These are phyloP conservation scores for Ascocoryne sarcoides DNA, from an alignment of 2,329 filamentous ascomycete species.

Conservation along the genomic window DNA sequence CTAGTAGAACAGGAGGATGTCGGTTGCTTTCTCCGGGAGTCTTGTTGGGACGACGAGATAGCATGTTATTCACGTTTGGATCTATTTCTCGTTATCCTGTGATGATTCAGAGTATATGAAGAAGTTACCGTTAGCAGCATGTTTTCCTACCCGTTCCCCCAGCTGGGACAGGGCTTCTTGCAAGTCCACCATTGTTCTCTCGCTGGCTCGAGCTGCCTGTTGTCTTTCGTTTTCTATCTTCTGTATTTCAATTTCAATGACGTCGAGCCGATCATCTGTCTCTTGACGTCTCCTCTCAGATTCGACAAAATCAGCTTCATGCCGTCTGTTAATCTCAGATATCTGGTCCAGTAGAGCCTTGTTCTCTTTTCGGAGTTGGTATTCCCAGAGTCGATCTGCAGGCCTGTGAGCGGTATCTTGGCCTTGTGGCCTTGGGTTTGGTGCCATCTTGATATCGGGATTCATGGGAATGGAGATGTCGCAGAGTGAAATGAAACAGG, in stretches of 20 bases:
- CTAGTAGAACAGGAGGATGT: neutral
- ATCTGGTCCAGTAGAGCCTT: constrained; percentile 14
- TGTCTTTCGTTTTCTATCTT: constrained; percentile 6
- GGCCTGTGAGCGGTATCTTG: constrained; percentile 3
- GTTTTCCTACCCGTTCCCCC: too few species aligned
- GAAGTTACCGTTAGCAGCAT: too few species aligned
- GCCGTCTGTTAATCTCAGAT: constrained; percentile 3
- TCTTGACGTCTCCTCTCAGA: constrained; percentile 8
- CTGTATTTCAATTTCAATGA: constrained; percentile 7
- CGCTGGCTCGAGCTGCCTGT: neutral
- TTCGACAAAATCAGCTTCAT: constrained; percentile 5
- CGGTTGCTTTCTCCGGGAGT: too few species aligned
- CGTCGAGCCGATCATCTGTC: constrained; percentile 2
- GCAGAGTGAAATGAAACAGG: neutral
- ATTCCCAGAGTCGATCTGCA: constrained; percentile 16
- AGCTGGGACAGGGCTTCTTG: neutral
- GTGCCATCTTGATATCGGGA: neutral
- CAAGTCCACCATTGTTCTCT: neutral
- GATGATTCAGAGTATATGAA: too few species aligned
- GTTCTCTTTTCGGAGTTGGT: constrained; percentile 21
- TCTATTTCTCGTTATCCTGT: too few species aligned
- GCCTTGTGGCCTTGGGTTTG: neutral
- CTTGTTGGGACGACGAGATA: too few species aligned
- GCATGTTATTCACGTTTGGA: too few species aligned
- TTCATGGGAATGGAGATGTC: neutral